Evolutionary conservation across 768 basidiomycete species (phyloP), one percentile per base, ranked within the genome.

Genomic region (Agaricus bisporus): DNA sequence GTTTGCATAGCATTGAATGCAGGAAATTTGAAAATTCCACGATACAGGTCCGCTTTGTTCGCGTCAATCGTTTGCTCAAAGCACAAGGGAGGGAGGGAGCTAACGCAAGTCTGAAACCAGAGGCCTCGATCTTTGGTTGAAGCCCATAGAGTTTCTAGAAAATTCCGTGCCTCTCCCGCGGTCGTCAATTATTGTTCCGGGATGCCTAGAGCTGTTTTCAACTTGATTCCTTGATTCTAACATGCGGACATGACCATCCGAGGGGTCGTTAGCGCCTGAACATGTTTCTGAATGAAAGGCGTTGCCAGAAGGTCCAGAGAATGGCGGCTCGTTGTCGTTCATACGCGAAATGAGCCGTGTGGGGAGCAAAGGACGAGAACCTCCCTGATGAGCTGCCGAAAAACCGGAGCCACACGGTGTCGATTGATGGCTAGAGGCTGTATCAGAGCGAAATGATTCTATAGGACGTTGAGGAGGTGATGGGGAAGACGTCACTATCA

Each of bases 1-100:
- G 89, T 91, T 60, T 99, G 95, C 18, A 98, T 81, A 3, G 87
- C 85, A 64, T 98, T 98, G 75, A 98, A 98, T 3, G 87, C 80
- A 0, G 84, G 83, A 59, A 95, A 97, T 62, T 88, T 88, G 79
- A 95, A 97, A 1, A 92, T 71, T 0, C 77, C 72, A 14, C 89
- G 81, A 66, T 87, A 93, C 14, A 83, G 75, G 62, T 93, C 89
- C 48, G 91, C 95, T 95, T 59, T 8, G 17, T 42, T n/a, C 20
- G 42, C 14, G 55, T 28, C 9, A n/a, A 43, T 62, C 18, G 56
- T 56, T 32, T 51, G 45, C 43, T 54, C 25, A 18, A 15, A 29
- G 43, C 20, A 18, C 14, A n/a, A 17, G 3, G 4, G 32, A 42
- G 28, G 17, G 35, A 17, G 5, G n/a, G 38, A 49, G 64, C 80